Evolutionary conservation across 1,284 basidiomycete genomes (phyloP).

Genomic region (Cryptococcus sp.): DNA sequence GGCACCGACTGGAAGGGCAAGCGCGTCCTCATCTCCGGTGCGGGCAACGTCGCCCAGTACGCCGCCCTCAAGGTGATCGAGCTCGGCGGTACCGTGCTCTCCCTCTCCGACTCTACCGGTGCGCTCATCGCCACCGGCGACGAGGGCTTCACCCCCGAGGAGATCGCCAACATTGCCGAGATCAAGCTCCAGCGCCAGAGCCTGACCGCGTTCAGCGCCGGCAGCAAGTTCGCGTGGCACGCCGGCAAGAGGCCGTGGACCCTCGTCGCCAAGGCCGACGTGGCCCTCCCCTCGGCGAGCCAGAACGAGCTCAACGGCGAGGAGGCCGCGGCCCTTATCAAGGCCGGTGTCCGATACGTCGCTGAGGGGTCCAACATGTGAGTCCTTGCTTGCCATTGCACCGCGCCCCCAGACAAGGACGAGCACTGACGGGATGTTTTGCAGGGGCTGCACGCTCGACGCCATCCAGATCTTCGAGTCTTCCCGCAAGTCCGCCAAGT

Average conservation of each 20-base stretch:
- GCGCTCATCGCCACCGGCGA: constrained; percentile 58
- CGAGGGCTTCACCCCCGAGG: constrained; percentile 60
- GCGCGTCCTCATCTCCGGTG: constrained; percentile 67
- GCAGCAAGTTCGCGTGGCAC: constrained; percentile 61
- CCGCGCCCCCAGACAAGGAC: too few species aligned
- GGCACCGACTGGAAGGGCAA: constrained; percentile 56
- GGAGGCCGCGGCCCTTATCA: constrained; percentile 68
- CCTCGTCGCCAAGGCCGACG: constrained; percentile 64
- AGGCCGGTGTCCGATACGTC: constrained; percentile 67
- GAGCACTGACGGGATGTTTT: background rate
- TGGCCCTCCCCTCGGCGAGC: constrained; percentile 72
- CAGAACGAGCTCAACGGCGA: constrained; percentile 70
- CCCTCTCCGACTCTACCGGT: constrained; percentile 76
- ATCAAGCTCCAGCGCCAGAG: constrained; percentile 65
- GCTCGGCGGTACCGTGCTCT: constrained; percentile 69
- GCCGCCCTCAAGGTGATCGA: constrained; percentile 76
- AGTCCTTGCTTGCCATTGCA: constrained; percentile 9
- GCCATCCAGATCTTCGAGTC: constrained; percentile 71
- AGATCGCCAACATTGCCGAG: constrained; percentile 59
- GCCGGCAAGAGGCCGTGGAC: constrained; percentile 71
- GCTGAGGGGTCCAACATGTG: constrained; percentile 75
- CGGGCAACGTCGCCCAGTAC: constrained; percentile 72
- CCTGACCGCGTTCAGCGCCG: constrained; percentile 56
- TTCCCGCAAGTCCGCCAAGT: constrained; percentile 56
- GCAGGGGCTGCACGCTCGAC: constrained; percentile 60